Evolutionary conservation across 768 basidiomycete species (phyloP), one percentile per base, ranked within the genome.

Genomic region (Holtermannia corniformis): DNA sequence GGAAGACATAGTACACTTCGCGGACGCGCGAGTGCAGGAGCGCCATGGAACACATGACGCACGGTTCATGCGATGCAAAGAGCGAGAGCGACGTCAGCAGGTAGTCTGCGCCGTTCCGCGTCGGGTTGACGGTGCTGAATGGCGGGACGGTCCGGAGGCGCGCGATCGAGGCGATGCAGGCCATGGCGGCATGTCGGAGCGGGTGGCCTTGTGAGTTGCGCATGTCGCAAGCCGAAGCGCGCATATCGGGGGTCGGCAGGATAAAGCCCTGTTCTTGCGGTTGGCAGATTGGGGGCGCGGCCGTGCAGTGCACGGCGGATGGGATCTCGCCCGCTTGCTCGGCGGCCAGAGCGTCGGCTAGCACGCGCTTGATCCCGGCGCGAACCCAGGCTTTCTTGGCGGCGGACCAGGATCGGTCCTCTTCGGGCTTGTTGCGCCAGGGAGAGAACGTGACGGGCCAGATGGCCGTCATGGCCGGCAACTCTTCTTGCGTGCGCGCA

Each of bases 11-110:
- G 46, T 73, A 78, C 4, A 97, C 79, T 55, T 90, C 83, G 62
- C 85, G 84, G 51, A 96, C 88, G n/a, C 95, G 81, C 1, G 87
- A 91, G 72, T 99, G 95, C 4, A 95, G 75, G 20, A 97, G 74
- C 1, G 91, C 88, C 95, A 99, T 99, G 62, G 83, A 81, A 71
- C 95, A 99, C 88, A 97, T 90, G 52, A 99, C 79, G 62, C 95
- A 99, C 0, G 95, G 95, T 62, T 99, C 95, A 72, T 99, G 93
- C 10, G 89, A 88, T 49, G 82, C 81, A 75, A 97, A 97, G 22
- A 96, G 76, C 1, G 83, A 81, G 16, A 82, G 78, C 1, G 82
- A 82, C 0, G 90, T 96, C 22, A 97, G 78, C 42, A 96, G 82
- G 72, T 99, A 99, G 64, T 86, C 84, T 1, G 82, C 75, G 13